A percentile compares a stretch with the other conserved stretches of the same genome.
Conservation (phyloP, 1,284 basidiomycete species). For the Papiliotrema terrestris region DNA sequence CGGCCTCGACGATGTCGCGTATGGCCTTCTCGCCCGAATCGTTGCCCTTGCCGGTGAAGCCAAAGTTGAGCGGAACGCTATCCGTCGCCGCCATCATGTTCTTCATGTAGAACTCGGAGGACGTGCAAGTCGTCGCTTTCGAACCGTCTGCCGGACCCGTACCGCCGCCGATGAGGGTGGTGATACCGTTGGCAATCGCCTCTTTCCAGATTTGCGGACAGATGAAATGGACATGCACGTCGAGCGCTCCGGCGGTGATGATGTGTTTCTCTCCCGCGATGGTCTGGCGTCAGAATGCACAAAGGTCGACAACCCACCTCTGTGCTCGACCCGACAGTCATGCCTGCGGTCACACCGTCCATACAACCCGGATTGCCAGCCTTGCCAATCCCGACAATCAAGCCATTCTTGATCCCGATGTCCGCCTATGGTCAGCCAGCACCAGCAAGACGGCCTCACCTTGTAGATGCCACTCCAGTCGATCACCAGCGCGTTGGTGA, state of each 20-base stretch:
- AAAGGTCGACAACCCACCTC: conserved; percentile 51
- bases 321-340: conserved; percentile 81
- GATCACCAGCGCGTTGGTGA: conserved; percentile 90
- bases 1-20: conserved; percentile 80
- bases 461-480: conserved; percentile 97
- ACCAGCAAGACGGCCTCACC: conserved; percentile 48
- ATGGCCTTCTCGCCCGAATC: conserved; percentile 69
- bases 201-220: conserved; percentile 79
- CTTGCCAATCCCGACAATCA: conserved; percentile 87
- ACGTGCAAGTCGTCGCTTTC: conserved; percentile 93
- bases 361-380: conserved; percentile 96
- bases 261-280: conserved; percentile 94
- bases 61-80: conserved; percentile 84
- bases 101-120: conserved; percentile 78
- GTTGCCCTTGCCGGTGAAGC: conserved; percentile 90
- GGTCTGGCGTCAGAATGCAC: conserved; percentile 48
- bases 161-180: conserved; percentile 86
- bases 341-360: conserved; percentile 68
- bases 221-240: conserved; percentile 90
- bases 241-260: conserved; percentile 88
- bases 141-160: conserved; percentile 90
- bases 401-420: conserved; percentile 83
- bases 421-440: conserved; percentile 65
- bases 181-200: conserved; percentile 60
- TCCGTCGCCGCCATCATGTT: conserved; percentile 89